phyloP scores from a whole-genome alignment of 768 basidiomycete species.

The Clavaria fumosa region DNA sequence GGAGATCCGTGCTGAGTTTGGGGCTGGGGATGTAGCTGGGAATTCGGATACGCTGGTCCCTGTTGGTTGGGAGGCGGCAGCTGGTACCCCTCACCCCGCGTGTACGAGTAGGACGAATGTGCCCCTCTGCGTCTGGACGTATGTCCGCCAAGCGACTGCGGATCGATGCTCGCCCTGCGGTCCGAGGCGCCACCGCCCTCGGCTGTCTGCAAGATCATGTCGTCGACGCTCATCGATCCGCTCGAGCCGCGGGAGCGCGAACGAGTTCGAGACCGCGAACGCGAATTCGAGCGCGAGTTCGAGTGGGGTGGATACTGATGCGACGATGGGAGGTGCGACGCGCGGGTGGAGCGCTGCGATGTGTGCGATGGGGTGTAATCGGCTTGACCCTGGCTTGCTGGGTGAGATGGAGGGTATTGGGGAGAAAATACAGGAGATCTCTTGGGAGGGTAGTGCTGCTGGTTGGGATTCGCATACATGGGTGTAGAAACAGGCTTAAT shows the following conservation, averaged over 20 bases:
- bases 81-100: too few relatives aligned
- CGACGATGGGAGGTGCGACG: constrained; percentile 1
- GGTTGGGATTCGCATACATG: too few relatives aligned
- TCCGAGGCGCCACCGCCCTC: too few relatives aligned
- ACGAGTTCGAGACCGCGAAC: constrained; percentile 16
- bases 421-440: constrained; percentile 12
- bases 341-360: neutral
- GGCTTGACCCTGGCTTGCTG: constrained; percentile 3
- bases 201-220: constrained; percentile 31
- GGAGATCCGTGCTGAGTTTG: too few relatives aligned
- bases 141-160: neutral
- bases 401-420: constrained; percentile 5
- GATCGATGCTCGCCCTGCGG: neutral
- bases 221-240: constrained; percentile 26
- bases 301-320: neutral
- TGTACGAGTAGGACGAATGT: too few relatives aligned
- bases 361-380: constrained; percentile 1
- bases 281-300: constrained; percentile 7
- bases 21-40: too few relatives aligned
- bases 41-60: too few relatives aligned
- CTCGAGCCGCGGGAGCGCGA: constrained; percentile 20
- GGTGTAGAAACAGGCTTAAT: too few relatives aligned
- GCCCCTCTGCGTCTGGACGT: too few relatives aligned
- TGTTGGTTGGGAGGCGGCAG: too few relatives aligned
- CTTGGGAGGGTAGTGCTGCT: neutral